Percentiles rank a stretch among this genome's conserved stretches.
phyloP scores from a whole-genome alignment of 225 moss, liverwort and hornwort genomes.

The Ulota crispa region DNA sequence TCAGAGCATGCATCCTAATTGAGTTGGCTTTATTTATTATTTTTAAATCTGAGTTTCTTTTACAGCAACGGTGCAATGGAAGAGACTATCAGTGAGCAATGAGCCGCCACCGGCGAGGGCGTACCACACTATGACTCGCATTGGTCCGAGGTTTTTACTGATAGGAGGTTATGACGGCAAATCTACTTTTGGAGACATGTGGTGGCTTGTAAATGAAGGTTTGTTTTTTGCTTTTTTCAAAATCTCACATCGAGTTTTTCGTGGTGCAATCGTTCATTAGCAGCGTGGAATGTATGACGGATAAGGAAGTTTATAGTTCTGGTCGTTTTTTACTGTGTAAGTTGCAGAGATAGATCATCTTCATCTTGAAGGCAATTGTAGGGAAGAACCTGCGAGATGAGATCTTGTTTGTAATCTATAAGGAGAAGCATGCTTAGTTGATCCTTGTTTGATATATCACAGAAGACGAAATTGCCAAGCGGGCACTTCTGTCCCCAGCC shows the following conservation, averaged over 20 bases:
- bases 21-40: conserved; percentile 3
- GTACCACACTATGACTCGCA: conserved; percentile 87
- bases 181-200: conserved; percentile 87
- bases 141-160: conserved; percentile 80
- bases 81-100: conserved; percentile 75
- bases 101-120: conserved; percentile 91
- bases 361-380: neutral
- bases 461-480: conserved; percentile 96
- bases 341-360: conserved; percentile 1
- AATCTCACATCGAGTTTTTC: neutral
- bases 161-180: conserved; percentile 98
- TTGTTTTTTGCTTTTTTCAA: neutral
- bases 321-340: neutral
- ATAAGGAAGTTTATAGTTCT: neutral
- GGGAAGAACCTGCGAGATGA: conserved; percentile 3
- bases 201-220: conserved; percentile 99
- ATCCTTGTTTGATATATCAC: conserved; percentile 28
- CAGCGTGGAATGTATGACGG: neutral
- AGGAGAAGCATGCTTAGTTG: conserved; percentile 6
- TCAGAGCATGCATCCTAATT: conserved; percentile 1
- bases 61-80: conserved; percentile 95
- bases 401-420: neutral
- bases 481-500: conserved; percentile 69
- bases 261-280: neutral
- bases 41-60: conserved; percentile 1